phyloP scores from a whole-genome alignment of 306 rosid species.

The Quercus glauca region DNA sequence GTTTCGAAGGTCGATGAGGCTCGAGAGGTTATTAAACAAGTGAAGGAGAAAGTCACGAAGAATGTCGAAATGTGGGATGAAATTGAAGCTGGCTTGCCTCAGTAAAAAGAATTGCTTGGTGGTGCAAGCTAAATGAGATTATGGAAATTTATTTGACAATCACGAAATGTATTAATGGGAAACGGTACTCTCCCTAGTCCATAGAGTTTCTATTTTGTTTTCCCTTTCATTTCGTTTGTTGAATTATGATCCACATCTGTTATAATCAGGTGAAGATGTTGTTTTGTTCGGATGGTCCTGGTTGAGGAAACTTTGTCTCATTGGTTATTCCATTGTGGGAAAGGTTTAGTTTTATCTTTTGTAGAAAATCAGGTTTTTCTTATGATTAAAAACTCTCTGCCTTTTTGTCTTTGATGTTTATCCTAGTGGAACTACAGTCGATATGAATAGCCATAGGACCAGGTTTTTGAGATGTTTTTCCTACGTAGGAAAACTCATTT shows the following conservation, averaged over 20 bases:
- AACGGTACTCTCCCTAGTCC: constrained; percentile 3
- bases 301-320: not conserved
- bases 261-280: not conserved
- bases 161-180: not conserved
- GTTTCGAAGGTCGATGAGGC: constrained; percentile 58
- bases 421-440: not conserved
- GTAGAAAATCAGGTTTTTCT: not conserved
- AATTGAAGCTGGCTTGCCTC: constrained; percentile 64
- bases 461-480: not conserved
- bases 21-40: constrained; percentile 45
- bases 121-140: constrained; percentile 7
- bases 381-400: too few relatives aligned
- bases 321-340: not conserved
- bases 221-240: not conserved
- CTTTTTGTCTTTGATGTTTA: not conserved
- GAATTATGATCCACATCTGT: not conserved
- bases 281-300: not conserved
- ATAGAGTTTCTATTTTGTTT: constrained; percentile 7
- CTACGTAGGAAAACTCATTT: not conserved
- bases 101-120: constrained; percentile 22
- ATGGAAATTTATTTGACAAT: not conserved
- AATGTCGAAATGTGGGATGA: constrained; percentile 61
- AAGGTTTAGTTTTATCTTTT: not conserved
- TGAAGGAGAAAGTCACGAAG: constrained; percentile 59
- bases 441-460: not conserved